Base-by-base conservation (phyloP, 139 green algal genomes). In the Micractinium conductrix region DNA sequence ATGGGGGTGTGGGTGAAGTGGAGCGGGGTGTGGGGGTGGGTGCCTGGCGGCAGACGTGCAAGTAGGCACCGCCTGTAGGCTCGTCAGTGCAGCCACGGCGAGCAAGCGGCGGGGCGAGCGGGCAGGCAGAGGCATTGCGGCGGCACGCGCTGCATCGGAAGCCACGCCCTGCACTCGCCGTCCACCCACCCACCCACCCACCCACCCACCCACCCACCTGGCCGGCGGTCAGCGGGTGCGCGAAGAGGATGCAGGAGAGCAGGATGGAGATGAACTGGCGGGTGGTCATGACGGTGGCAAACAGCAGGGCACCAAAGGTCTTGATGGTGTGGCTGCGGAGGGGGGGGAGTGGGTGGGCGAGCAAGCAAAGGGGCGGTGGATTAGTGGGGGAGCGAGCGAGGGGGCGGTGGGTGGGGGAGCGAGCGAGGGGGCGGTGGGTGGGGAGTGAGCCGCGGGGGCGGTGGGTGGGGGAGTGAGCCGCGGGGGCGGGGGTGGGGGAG, bases 241-340 rank as follows among this genome's bases (percentile, higher is more conserved):
- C 83, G 76, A 98, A 99, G 7, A 98, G 71, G 38, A 97, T 63
- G 71, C 92, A 96, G 16, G 94, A 98, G 40, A 98, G 84, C 42
- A 98, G 90, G 84, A 99, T 97, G 79, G 93, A 97, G 42, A 98
- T 71, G 78, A 97, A 95, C 88, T 98, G 96, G 37, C 96, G 91
- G 1, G 94, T 96, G 22, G 96, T 99, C 96, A 99, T 99, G 79
- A 98, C 93, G 44, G 94, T 96, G 21, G 96, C 96, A 83, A 99
- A 98, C 21, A 96, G 78, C 38, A 99, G 91, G 43, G 95, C 94
- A 26, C 60, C 53, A 69, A 70, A 83, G 7, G 42, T 75, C 78
- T 83, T 83, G 60, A 83, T 83, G 62, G 78, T 83, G 78, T 83
- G 78, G 78, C 62, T 78, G 42, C 70, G 16, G 24, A 33, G 4